Conservation (phyloP, 148 eudicot species). For the Cornus kousa region DNA sequence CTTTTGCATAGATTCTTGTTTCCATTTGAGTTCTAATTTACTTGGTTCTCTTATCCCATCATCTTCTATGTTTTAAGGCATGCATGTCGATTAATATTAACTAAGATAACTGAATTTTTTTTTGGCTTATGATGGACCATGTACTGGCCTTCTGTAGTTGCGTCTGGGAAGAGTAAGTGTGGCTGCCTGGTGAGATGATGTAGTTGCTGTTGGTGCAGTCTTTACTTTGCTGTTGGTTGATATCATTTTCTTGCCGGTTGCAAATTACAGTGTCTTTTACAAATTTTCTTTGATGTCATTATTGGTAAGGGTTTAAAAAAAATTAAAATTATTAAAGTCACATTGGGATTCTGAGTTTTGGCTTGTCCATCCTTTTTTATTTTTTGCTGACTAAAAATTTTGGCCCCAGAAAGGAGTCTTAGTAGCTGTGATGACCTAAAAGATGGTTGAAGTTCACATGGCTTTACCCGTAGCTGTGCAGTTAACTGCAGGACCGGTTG, state of each 20-base stretch:
- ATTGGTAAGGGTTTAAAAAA: constrained; percentile 35
- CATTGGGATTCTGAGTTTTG: constrained; percentile 18
- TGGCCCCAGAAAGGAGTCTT: constrained; percentile 14
- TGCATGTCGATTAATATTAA: constrained; percentile 1
- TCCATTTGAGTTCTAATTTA: no score
- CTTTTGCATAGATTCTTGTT: background rate
- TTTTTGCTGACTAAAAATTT: constrained; percentile 12
- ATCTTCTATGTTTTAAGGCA: no score
- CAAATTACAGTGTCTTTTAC: constrained; percentile 12
- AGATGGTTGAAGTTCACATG: constrained; percentile 20
- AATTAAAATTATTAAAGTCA: constrained; percentile 12
- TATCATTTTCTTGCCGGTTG: constrained; percentile 33
- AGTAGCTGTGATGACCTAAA: constrained; percentile 27
- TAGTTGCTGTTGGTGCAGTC: constrained; percentile 46
- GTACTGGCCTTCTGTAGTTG: constrained; percentile 27
- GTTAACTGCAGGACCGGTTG: constrained; percentile 16
- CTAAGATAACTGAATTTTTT: constrained; percentile 3
- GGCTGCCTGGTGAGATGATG: constrained; percentile 32
- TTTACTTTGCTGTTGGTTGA: constrained; percentile 31
- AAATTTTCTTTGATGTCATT: constrained; percentile 14
- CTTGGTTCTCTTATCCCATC: no score
- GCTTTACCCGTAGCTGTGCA: constrained; percentile 20
- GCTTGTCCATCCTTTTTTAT: constrained; percentile 2
- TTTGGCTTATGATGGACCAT: constrained; percentile 32
- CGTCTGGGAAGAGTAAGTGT: constrained; percentile 19